Conservation (phyloP, 1,284 basidiomycete species). For the Filobasidium uniguttulatum region DNA sequence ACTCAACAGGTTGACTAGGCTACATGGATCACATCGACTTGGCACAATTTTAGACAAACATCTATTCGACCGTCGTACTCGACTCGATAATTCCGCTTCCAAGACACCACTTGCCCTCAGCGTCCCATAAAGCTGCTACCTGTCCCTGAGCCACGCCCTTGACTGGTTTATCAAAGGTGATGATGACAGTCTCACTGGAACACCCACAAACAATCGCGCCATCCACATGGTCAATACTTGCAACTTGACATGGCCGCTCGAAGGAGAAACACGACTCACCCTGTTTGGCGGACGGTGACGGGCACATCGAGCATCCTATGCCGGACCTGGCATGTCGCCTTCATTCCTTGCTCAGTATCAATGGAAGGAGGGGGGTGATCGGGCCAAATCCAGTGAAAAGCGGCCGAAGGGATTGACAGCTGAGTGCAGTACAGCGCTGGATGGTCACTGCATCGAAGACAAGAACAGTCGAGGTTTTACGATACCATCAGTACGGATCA, state of each 20-base stretch:
- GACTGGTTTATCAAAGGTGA: conserved; percentile 47
- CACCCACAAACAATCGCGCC: neutral
- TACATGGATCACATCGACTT: too few relatives aligned
- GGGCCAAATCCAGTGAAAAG: conserved; percentile 65
- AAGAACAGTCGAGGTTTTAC: neutral
- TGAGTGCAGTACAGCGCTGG: conserved; percentile 46
- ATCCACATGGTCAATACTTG: too few relatives aligned
- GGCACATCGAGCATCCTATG: conserved; percentile 50
- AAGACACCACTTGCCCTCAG: conserved; percentile 53
- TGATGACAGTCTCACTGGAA: neutral
- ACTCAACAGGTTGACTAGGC: too few relatives aligned
- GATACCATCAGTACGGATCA: neutral
- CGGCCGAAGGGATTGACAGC: conserved; percentile 35
- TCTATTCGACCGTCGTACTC: conserved; percentile 19
- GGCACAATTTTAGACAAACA: too few relatives aligned
- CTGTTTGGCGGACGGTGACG: conserved; percentile 22
- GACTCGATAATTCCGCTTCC: conserved; percentile 59
- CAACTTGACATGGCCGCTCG: neutral
- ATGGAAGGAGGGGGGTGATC: conserved; percentile 45
- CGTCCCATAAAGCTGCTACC: conserved; percentile 56
- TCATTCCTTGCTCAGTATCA: conserved; percentile 39
- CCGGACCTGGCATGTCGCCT: conserved; percentile 51
- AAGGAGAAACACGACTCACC: conserved; percentile 14
- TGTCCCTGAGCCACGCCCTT: conserved; percentile 68
- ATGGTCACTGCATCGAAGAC: conserved; percentile 43